A percentile compares a stretch with the other conserved stretches of the same genome.
phyloP scores from a whole-genome alignment of 2,329 filamentous ascomycete species.

The Colletotrichum liriopes region DNA sequence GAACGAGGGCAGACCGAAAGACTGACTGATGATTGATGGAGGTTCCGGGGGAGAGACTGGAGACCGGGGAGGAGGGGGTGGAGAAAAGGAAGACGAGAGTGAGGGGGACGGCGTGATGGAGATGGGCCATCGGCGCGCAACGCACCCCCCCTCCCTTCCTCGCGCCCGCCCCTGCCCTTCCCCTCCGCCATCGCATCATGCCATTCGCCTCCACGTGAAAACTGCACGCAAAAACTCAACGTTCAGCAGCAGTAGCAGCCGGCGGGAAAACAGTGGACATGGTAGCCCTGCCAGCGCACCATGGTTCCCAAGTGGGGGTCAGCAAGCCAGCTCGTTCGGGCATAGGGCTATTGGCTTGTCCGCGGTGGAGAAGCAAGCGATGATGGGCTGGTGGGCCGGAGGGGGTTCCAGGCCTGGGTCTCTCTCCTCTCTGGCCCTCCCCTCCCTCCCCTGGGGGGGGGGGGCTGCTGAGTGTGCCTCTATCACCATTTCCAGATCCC shows the following conservation, averaged over 20 bases:
- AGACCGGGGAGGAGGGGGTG: conserved; percentile 1
- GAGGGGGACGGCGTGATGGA: neutral
- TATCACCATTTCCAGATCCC: conserved; percentile 21
- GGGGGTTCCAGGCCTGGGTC: conserved; percentile 30
- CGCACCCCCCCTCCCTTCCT: neutral
- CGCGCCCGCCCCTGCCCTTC: neutral
- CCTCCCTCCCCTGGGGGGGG: neutral
- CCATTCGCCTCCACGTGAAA: conserved; percentile 42
- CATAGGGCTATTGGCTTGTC: conserved; percentile 38
- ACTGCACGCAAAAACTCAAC: conserved; percentile 38
- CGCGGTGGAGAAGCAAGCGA: conserved; percentile 36
- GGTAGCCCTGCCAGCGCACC: conserved; percentile 42
- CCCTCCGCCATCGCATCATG: conserved; percentile 34
- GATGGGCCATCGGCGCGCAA: neutral
- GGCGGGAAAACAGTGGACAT: conserved; percentile 30
- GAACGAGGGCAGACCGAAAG: conserved; percentile 20
- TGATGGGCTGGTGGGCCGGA: conserved; percentile 28
- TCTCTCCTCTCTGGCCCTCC: neutral
- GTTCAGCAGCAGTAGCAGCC: conserved; percentile 23
- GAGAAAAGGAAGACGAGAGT: conserved; percentile 2
- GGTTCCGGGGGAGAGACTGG: conserved; percentile 5
- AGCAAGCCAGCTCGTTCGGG: conserved; percentile 40
- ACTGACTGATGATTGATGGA: conserved; percentile 22
- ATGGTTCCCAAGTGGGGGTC: conserved; percentile 34
- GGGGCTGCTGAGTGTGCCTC: neutral